phyloP scores from a whole-genome alignment of 192 early-diverging fungal species.

The Coemansia sp. region DNA sequence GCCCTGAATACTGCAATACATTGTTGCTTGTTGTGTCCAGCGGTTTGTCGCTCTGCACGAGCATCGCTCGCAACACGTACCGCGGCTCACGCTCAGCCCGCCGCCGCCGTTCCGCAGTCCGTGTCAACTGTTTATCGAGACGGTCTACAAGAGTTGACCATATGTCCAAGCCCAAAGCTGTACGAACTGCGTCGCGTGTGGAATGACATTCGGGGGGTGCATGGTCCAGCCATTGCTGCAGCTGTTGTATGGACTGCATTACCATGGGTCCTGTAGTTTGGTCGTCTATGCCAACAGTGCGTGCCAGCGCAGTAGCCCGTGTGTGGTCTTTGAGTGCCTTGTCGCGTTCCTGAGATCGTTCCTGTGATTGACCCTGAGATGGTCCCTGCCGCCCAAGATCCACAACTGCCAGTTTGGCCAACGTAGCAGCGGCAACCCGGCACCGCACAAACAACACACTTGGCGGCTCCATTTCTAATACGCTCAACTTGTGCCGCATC shows the following conservation, averaged over 20 bases:
- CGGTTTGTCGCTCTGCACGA: constrained; percentile 12
- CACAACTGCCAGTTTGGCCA: background rate
- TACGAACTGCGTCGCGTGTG: background rate
- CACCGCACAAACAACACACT: background rate
- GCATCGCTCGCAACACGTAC: constrained; percentile 35
- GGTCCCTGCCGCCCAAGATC: background rate
- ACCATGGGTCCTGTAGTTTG: background rate
- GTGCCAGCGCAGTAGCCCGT: background rate
- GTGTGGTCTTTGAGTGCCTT: background rate
- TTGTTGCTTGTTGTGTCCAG: background rate
- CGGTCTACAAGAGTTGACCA: constrained; percentile 16
- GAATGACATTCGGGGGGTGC: background rate
- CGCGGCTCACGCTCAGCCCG: constrained; percentile 13
- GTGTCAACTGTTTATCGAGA: background rate
- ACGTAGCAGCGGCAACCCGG: background rate
- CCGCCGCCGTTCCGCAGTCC: background rate
- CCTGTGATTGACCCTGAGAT: background rate
- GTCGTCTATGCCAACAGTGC: background rate
- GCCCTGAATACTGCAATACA: background rate
- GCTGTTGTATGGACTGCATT: background rate
- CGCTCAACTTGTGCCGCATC: no score
- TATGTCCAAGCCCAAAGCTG: background rate
- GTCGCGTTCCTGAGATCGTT: background rate
- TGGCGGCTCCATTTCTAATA: background rate
- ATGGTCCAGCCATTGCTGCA: constrained; percentile 9